Evolutionary conservation across 2,329 filamentous ascomycete species (phyloP).

Genomic region (Alternaria sp.): DNA sequence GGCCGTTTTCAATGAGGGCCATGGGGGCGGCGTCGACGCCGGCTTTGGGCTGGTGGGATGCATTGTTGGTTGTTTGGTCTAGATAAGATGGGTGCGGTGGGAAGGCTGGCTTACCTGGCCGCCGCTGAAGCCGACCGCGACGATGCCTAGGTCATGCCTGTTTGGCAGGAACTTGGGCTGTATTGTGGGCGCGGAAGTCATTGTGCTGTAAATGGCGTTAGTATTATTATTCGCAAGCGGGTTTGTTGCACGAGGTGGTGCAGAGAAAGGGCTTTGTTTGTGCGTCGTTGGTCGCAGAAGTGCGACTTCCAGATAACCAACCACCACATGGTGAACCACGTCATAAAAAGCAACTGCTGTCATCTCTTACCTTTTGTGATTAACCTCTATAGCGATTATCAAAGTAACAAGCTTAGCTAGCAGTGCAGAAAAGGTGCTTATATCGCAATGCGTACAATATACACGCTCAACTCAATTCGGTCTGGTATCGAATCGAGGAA

Average conservation of each 20-base stretch:
- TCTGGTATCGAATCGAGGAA: not conserved
- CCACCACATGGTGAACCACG: not conserved
- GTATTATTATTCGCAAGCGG: not conserved
- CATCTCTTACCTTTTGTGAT: not conserved
- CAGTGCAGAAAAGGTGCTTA: not conserved
- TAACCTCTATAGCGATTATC: not conserved
- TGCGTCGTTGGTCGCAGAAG: constrained; percentile 4
- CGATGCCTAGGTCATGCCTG: constrained; percentile 83
- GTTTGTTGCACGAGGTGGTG: not conserved
- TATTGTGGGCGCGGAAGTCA: constrained; percentile 67
- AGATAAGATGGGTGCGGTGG: not conserved
- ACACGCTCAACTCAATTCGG: not conserved
- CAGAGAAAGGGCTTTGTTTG: constrained; percentile 1
- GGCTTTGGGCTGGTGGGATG: constrained; percentile 73
- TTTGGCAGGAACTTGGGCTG: constrained; percentile 80
- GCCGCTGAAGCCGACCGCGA: constrained; percentile 95
- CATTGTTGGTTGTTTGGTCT: constrained; percentile 4
- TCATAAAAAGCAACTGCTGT: constrained; percentile 1
- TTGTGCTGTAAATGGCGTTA: constrained; percentile 34
- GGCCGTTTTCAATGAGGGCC: constrained; percentile 86
- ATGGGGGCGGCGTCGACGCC: constrained; percentile 92
- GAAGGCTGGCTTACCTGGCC: constrained; percentile 74
- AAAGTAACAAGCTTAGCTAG: not conserved
- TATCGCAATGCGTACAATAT: constrained; percentile 4
- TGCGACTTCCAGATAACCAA: not conserved